Evolutionary conservation across 2,329 filamentous ascomycete species (phyloP), one percentile per base, ranked within the genome.

Genomic region (Paraphoma sp.): DNA sequence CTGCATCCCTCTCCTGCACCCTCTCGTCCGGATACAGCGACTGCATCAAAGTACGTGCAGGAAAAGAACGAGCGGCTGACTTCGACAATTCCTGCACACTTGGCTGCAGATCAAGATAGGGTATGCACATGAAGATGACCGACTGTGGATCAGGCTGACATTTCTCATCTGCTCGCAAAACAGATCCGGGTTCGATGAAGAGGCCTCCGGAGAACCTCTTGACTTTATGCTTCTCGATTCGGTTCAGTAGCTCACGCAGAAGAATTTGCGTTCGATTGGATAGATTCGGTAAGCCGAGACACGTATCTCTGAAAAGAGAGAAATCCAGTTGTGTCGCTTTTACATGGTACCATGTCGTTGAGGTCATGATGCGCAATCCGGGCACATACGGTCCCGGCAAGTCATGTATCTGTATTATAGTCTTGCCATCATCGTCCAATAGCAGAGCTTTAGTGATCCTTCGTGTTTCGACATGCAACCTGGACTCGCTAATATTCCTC

Each of bases 181-280:
- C 67, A 3, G 71, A 72, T 7, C 73, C 73, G 7, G 71, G 70
- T 46, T 75, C 70, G n/a, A 75, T 68, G 49, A 71, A 76, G 56
- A 68, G 65, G 6, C 73, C 73, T 8, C 59, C 23, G 23, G 9
- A 36, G 7, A 64, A 71, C 10, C 57, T 47, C 38, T 69, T 71
- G 9, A 68, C 51, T 10, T 65, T 69, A 7, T 73, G 64, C 29
- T 60, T 67, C 45, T 73, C 64, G 1, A 76, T 18, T 44, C 60
- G 69, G 14, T 56, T 51, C 5, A 75, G 51, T 1, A 64, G 55
- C 17, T 62, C 64, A 3, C 23, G 41, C 5, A 58, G 58, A 3
- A 73, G 53, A n/a, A 36, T 59, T 17, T 59, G 55, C 3, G 63
- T 47, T 14, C 67, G 64, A 23, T 54, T 57, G 33, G 64, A 61